Evolutionary conservation across 257 asterid species (phyloP).

Genomic region (Craterostigma plantagineum): DNA sequence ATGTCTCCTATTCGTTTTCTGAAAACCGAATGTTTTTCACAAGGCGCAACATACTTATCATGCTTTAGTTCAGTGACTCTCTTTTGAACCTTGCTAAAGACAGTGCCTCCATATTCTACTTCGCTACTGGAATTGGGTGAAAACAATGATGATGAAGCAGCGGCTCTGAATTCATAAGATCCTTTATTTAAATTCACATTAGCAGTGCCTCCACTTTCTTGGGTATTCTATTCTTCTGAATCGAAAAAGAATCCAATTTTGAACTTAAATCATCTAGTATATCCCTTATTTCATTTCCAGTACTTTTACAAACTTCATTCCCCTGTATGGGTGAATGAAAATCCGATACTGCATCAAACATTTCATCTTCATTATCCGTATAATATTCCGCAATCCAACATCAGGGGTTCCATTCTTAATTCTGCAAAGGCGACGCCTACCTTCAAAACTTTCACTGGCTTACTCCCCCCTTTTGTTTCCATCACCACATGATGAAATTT

Average conservation of each 20-base stretch:
- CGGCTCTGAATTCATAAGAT: slow-evolving; percentile 18
- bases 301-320: slow-evolving; percentile 20
- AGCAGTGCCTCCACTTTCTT: slow-evolving; percentile 18
- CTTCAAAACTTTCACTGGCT: slow-evolving; percentile 61
- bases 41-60: slow-evolving; percentile 25
- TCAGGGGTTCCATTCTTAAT: slow-evolving; percentile 18
- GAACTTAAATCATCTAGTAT: slow-evolving; percentile 63
- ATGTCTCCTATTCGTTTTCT: slow-evolving; percentile 17
- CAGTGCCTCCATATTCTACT: too few relatives aligned
- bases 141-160: slow-evolving; percentile 24
- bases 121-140: slow-evolving; percentile 19
- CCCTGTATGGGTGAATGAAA: slow-evolving; percentile 38
- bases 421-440: slow-evolving; percentile 80
- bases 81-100: too few relatives aligned
- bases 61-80: slow-evolving; percentile 9
- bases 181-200: slow-evolving; percentile 17
- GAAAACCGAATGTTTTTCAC: slow-evolving; percentile 16
- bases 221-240: slow-evolving; percentile 47
- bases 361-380: slow-evolving; percentile 17
- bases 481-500: slow-evolving; percentile 25
- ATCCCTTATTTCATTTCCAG: slow-evolving; percentile 55
- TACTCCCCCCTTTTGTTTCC: slow-evolving; percentile 29
- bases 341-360: slow-evolving; percentile 24
- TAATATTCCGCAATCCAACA: slow-evolving; percentile 8
- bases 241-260: slow-evolving; percentile 56